Conservation (phyloP, 805 yeast species). For the Ogataea methanolica region DNA sequence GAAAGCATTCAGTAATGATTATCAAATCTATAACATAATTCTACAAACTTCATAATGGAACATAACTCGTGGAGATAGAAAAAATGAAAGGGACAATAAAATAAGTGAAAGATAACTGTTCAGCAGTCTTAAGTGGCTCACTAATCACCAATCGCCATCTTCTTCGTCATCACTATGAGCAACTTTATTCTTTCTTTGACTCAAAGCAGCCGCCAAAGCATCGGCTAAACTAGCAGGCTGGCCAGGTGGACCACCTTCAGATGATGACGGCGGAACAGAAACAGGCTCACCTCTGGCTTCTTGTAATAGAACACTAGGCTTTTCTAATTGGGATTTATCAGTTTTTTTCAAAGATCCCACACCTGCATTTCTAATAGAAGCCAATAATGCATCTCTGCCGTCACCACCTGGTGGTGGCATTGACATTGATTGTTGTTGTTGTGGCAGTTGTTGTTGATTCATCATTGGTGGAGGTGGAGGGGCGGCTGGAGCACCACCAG, state of each 20-base stretch:
- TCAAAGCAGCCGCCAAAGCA: conserved; percentile 84
- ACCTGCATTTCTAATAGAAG: conserved; percentile 83
- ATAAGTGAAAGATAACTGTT: conserved; percentile 1
- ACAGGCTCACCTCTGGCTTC: conserved; percentile 65
- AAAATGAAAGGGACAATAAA: not conserved
- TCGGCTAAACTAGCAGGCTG: conserved; percentile 71
- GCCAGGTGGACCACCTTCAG: conserved; percentile 35
- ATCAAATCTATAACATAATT: not conserved
- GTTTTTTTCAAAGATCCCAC: conserved; percentile 64
- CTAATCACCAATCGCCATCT: conserved; percentile 68
- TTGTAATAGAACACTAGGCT: conserved; percentile 66
- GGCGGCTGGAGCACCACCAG: conserved; percentile 29
- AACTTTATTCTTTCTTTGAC: conserved; percentile 76
- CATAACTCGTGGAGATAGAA: no score
- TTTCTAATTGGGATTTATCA: conserved; percentile 79
- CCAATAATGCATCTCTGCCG: conserved; percentile 76
- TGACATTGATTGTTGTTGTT: conserved; percentile 25
- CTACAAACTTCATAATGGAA: no score
- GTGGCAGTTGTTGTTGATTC: conserved; percentile 27
- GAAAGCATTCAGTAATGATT: not conserved
- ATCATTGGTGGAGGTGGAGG: conserved; percentile 30
- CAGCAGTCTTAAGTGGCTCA: not conserved
- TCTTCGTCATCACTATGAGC: conserved; percentile 80
- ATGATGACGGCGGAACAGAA: conserved; percentile 26
- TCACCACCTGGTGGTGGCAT: conserved; percentile 43